Evolutionary conservation across 1,284 basidiomycete species (phyloP), one percentile per base, ranked within the genome.

Genomic region (Cutaneotrichosporon mucoides): DNA sequence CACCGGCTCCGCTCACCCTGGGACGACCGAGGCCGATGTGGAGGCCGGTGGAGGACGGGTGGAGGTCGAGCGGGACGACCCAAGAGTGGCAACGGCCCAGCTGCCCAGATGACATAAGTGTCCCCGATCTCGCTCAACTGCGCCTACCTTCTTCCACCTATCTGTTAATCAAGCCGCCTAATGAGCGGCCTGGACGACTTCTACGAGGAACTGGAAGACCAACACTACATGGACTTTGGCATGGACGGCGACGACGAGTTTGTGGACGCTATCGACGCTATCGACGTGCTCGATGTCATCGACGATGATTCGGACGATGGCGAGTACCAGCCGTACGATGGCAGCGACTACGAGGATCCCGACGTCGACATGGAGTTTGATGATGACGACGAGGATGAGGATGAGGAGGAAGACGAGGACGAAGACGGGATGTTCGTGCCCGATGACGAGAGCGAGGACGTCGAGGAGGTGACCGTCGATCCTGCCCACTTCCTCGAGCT

Each of bases 321-420:
- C 8, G 64, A 66, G 24, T 69, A 72, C 11, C 61, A 61, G 11
- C 66, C 62, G 24, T 55, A 13, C 64, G 38, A 47, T 24, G 24
- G 24, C 60, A 9, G 56, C 34, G 46, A 61, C 44, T 58, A 57
- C 5, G 64, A 59, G 10, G 66, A 62, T 2, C 54, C 44, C 9
- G 66, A 61, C 36, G 55, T 58, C 1, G 60, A 65, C 41, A 62
- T 62, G 13, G 64, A 24, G 24, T 24, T 24, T 24, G 24, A 24
- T 24, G 24, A 24, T 24, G 24, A 24, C 24, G 24, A 68, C 1
- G 71, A 70, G 6, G 68, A 68, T 5, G 70, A 72, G 0, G 71
- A 68, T 7, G 69, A 69, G 2, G 60, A 65, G 4, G 66, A 65
- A 1, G 68, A 61, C 1, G 63, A 51, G 9, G 15, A 40, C 13